These are phyloP conservation scores for Fusarium nygamai DNA, from an alignment of 2,329 filamentous ascomycete species.

Conservation along the genomic window DNA sequence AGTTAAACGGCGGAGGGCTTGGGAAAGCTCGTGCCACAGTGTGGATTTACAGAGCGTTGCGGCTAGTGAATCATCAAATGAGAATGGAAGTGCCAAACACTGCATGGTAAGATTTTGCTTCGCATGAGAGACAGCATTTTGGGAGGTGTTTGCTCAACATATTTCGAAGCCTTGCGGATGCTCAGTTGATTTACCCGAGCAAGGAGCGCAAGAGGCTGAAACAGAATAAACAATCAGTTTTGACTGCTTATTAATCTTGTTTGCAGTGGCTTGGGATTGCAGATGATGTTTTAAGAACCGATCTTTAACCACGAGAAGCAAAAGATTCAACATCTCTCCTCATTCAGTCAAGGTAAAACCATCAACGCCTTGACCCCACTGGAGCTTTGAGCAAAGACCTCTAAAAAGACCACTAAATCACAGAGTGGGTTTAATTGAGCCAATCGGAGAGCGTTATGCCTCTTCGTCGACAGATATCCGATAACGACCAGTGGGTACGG, in stretches of 20 bases:
- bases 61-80: neutral
- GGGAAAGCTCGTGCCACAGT: neutral
- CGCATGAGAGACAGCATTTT: too few relatives aligned
- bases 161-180: too few relatives aligned
- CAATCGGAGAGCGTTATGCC: neutral
- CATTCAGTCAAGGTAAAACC: neutral
- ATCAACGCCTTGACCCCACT: neutral
- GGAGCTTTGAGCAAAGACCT: too few relatives aligned
- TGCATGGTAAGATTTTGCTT: too few relatives aligned
- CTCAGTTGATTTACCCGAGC: neutral
- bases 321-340: neutral
- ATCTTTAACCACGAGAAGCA: neutral
- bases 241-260: neutral
- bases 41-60: neutral
- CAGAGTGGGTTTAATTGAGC: neutral
- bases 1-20: neutral
- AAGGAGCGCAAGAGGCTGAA: neutral
- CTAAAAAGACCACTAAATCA: neutral
- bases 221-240: neutral
- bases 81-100: too few relatives aligned
- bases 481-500: neutral
- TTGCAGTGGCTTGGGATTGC: neutral
- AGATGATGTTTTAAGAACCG: neutral
- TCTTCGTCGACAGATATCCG: neutral
- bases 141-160: too few relatives aligned